Percentiles rank a stretch among this genome's conserved stretches.
phyloP scores from a whole-genome alignment of 2,329 filamentous ascomycete species.

The Colletotrichum sp. region DNA sequence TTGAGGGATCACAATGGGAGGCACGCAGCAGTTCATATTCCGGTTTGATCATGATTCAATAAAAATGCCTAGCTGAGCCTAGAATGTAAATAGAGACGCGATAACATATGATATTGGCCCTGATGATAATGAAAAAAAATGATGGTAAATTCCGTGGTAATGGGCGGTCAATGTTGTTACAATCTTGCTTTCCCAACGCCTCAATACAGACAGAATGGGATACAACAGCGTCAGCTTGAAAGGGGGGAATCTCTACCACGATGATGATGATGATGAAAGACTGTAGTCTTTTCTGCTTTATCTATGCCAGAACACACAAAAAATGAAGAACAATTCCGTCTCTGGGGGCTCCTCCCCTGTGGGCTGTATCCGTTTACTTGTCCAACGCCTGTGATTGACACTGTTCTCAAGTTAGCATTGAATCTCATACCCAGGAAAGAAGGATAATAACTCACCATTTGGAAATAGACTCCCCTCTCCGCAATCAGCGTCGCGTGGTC shows the following conservation, averaged over 20 bases:
- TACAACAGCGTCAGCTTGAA: neutral
- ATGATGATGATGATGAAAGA: neutral
- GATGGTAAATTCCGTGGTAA: neutral
- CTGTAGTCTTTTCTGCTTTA: neutral
- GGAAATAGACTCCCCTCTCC: slow-evolving; percentile 13
- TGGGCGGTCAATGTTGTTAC: neutral
- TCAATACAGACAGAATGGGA: neutral
- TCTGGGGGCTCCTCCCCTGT: neutral
- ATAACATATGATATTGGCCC: neutral
- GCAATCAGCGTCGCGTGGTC: slow-evolving; percentile 12
- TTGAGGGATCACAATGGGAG: neutral
- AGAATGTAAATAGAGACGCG: neutral
- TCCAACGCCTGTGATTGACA: slow-evolving; percentile 22
- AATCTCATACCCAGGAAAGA: too few species aligned
- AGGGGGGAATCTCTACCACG: neutral
- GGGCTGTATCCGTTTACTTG: neutral
- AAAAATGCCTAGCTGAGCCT: neutral
- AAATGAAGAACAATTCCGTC: neutral
- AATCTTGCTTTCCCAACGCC: neutral
- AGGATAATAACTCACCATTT: slow-evolving; percentile 3
- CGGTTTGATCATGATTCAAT: neutral
- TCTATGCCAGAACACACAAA: neutral
- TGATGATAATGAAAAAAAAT: neutral
- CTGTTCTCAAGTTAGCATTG: neutral
- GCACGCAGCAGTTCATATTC: accelerated